phyloP scores from a whole-genome alignment of 305 asterid species.

The Ilex paraguariensis region DNA sequence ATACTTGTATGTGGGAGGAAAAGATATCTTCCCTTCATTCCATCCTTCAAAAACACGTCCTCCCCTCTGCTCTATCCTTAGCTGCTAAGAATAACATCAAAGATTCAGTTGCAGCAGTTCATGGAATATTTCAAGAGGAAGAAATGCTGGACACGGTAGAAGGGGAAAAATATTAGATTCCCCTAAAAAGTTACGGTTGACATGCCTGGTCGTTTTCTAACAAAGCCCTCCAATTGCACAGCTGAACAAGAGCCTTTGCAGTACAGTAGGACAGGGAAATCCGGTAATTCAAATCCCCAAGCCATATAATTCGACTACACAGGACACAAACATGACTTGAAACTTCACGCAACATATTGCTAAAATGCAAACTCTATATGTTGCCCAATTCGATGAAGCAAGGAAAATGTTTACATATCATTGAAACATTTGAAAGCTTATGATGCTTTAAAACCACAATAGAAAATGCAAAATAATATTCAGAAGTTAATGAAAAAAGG shows the following conservation, averaged over 20 bases:
- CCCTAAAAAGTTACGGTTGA: neutral
- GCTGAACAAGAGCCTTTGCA: slow-evolving; percentile 97
- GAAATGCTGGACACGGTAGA: neutral
- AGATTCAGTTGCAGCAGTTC: neutral
- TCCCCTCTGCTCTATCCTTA: slow-evolving; percentile 70
- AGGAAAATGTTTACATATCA: no score
- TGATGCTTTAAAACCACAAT: neutral
- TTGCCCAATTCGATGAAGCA: no score
- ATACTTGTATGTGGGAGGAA: slow-evolving; percentile 96
- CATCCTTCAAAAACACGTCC: slow-evolving; percentile 88
- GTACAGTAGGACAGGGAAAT: slow-evolving; percentile 84
- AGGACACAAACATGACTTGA: slow-evolving; percentile 4
- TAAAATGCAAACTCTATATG: neutral
- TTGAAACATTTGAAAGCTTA: no score
- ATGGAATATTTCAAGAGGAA: slow-evolving; percentile 1
- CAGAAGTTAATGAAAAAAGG: slow-evolving; percentile 7
- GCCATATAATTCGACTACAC: slow-evolving; percentile 94
- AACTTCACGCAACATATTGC: slow-evolving; percentile 3
- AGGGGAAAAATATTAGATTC: neutral
- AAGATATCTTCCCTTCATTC: slow-evolving; percentile 86
- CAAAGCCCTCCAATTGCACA: slow-evolving; percentile 95
- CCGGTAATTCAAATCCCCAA: slow-evolving; percentile 93
- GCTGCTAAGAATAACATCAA: slow-evolving; percentile 36
- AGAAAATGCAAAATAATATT: slow-evolving; percentile 4
- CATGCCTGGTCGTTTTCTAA: slow-evolving; percentile 95